These are phyloP conservation scores for Hydrangea macrophylla DNA, from an alignment of 148 eudicot species.

Conservation along the genomic window DNA sequence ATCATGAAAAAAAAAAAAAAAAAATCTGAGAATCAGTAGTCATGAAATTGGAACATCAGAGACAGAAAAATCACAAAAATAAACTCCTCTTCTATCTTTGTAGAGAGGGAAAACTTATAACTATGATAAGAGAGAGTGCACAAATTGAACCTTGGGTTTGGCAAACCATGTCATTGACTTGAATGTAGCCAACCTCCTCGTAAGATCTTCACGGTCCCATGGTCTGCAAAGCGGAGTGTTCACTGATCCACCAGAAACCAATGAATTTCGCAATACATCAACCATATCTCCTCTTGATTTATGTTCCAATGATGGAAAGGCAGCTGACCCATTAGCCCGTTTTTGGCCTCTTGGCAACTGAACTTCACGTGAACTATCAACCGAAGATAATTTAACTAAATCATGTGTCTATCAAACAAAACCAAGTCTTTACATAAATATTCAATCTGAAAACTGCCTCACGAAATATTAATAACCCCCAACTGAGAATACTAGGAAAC, in stretches of 20 bases:
- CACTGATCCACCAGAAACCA: slow-evolving; percentile 21
- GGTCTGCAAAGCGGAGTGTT: slow-evolving; percentile 71
- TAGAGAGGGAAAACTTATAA: neutral
- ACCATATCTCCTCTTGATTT: slow-evolving; percentile 35
- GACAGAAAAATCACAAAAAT: neutral
- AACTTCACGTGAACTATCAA: slow-evolving; percentile 34
- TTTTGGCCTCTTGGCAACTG: slow-evolving; percentile 51
- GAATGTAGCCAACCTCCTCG: slow-evolving; percentile 80
- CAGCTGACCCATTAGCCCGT: slow-evolving; percentile 32
- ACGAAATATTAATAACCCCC: neutral
- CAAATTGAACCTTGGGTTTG: slow-evolving; percentile 77
- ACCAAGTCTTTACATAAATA: neutral
- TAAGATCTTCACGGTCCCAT: slow-evolving; percentile 85
- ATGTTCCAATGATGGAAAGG: slow-evolving; percentile 19
- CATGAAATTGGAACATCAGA: neutral
- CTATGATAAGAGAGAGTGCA: neutral
- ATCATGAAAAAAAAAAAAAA: neutral
- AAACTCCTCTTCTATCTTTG: neutral
- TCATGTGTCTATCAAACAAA: neutral
- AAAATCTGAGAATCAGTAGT: neutral
- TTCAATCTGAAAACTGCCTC: neutral
- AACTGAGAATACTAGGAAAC: neutral
- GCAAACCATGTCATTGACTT: slow-evolving; percentile 99
- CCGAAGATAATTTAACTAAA: neutral
- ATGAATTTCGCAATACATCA: slow-evolving; percentile 26